Base-by-base conservation (phyloP, 1,139 yeast species). In the Blastobotrys petasosporus region DNA sequence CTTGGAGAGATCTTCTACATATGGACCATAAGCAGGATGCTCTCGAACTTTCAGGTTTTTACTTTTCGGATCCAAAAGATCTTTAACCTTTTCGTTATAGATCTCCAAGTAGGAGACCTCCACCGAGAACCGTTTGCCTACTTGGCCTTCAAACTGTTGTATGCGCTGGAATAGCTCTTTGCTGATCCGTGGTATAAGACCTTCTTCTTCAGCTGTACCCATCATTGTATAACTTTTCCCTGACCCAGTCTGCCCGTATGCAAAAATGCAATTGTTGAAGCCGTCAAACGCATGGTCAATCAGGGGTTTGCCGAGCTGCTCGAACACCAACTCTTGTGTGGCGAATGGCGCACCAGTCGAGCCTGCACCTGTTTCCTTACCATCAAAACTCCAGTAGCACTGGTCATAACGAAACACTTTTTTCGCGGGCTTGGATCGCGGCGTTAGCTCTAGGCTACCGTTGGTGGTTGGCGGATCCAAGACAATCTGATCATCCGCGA, bases 151-250 rank as follows among this genome's bases (percentile, higher is more conserved):
- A n/a, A 76, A 62, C 16, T 67, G 54, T 0, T 63, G 56, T 39
- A 76, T 70, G 48, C 69, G 66, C 31, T 67, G 53, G 50, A 81
- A 72, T 3, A 83, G 65, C 51, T 75, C 77, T 36, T 66, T 56
- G 35, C 82, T 72, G 4, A 79, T 65, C 42, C 73, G 60, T 0
- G 87, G 86, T 16, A 82, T 77, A 31, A 82, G 57, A 0, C 88
- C 88, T 0, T 74, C 75, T 16, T 71, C 72, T n/a, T 55, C 54
- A 0, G 64, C 58, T 9, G 62, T 54, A 0, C 88, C 88, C 80
- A 79, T 77, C 86, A 82, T 82, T 1, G 87, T 80, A 55, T 69
- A 75, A 0, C 87, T 77, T 55, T 82, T 82, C 2, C 90, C 90
- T 0, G 76, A 70, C 2, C 87, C 82, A 0, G 88, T 82, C 59